Conservation (phyloP, 768 basidiomycete species). For the Suillus bovinus region DNA sequence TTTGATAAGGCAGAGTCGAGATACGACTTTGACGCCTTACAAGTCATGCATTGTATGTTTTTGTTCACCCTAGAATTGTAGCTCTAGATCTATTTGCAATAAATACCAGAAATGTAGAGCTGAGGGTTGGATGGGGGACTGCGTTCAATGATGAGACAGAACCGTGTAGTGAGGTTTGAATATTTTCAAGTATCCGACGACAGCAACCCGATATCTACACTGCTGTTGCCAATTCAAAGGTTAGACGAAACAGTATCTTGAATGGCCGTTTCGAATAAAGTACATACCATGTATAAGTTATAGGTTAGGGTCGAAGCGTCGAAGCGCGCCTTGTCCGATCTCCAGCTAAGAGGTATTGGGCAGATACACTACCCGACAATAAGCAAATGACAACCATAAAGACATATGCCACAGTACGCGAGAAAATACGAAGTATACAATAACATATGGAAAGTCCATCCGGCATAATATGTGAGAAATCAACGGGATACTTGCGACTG, state of each 20-base stretch:
- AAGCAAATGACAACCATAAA: neutral
- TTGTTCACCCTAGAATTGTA: neutral
- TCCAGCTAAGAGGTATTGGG: neutral
- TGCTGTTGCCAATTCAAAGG: neutral
- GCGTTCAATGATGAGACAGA: neutral
- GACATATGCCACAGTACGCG: neutral
- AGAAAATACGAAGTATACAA: constrained; percentile 27
- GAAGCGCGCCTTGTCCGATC: too few relatives aligned
- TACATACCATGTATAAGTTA: neutral
- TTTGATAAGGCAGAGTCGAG: neutral
- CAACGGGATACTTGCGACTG: constrained; percentile 18
- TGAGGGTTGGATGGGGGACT: neutral
- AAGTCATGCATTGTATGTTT: neutral
- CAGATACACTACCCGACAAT: neutral
- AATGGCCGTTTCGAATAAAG: neutral
- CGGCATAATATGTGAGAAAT: constrained; percentile 13
- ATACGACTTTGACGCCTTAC: neutral
- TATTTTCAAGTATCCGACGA: neutral
- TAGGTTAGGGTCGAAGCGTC: neutral
- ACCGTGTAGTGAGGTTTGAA: neutral
- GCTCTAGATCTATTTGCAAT: neutral
- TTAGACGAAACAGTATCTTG: neutral
- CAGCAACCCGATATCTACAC: neutral
- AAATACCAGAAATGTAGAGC: neutral
- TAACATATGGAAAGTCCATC: constrained; percentile 21